Conservation (phyloP, 441 rosid species). For the Corymbia calophylla region DNA sequence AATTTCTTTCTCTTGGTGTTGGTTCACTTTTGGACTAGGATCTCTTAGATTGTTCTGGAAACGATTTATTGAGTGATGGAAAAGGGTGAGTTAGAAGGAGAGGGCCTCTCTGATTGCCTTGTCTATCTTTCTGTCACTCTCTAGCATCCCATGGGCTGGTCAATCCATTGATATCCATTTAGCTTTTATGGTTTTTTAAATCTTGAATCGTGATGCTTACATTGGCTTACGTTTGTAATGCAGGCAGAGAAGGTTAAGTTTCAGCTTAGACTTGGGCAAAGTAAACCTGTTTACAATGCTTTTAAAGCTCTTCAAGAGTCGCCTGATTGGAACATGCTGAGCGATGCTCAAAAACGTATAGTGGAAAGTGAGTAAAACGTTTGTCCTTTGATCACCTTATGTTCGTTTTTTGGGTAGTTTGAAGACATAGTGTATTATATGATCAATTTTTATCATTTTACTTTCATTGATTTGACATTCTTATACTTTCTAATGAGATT, state of each 20-base stretch:
- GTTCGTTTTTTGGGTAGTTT: not conserved
- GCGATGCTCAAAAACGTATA: constrained; percentile 62
- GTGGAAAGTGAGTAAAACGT: constrained; percentile 49
- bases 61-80: not conserved
- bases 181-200: not conserved
- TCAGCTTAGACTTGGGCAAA: constrained; percentile 65
- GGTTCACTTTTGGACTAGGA: not conserved
- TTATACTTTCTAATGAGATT: not conserved
- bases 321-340: constrained; percentile 54
- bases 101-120: not conserved
- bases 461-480: not conserved
- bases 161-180: not conserved
- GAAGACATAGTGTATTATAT: not conserved
- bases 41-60: not conserved
- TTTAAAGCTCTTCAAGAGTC: constrained; percentile 66
- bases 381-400: not conserved
- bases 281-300: constrained; percentile 73
- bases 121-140: not conserved
- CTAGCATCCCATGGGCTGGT: not conserved
- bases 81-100: not conserved
- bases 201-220: not conserved
- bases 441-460: not conserved
- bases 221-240: not conserved
- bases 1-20: not conserved
- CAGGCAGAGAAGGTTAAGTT: constrained; percentile 85